Base-by-base conservation (phyloP, 495 filamentous ascomycete genomes). In the Tuber umbilicatum region DNA sequence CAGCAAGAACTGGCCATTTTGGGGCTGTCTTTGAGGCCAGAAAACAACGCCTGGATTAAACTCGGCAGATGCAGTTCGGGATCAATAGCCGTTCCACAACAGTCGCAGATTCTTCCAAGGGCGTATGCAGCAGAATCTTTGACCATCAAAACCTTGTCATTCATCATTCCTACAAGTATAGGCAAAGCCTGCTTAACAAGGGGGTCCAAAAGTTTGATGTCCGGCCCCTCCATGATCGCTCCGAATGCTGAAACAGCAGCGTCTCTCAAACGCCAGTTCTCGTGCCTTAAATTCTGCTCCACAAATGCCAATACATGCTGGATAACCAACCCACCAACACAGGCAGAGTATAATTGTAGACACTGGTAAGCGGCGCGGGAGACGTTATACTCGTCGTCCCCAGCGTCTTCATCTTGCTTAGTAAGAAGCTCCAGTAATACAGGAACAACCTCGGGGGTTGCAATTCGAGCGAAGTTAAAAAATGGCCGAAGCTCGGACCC, bases 1-100 rank as follows among this genome's bases (percentile, higher is more conserved):
- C 95, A 99, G 88, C 96, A 98, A 31, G 96, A 98, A 74, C 91
- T 90, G 68, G 95, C 95, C 89, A 99, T 98, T 87, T 97, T 97
- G 64, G 94, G 90, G 82, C 92, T 94, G 85, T 92, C 96, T 71
- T 94, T 88, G 72, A 97, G 86, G 68, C 94, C 95, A 68, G 88
- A 89, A 84, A 99, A 98, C n/a, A 99, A 88, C 73, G 94, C 91
- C 43, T 87, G 87, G 78, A 98, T 93, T 70, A 99, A 86, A 37
- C 90, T 88, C 73, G 93, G 90, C 14, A 99, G 88, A 84, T 97
- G 93, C 75, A 90, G 85, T 75, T 87, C 83, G 41, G 92, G 90
- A 83, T 98, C 95, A 77, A 99, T 94, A 43, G 94, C 89, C 74
- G 93, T 91, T 17, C 94, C 90, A 83, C 92, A 92, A 75, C 89